Conservation (phyloP, 1,139 yeast species). For the Kurtzmaniella quercitrusa region DNA sequence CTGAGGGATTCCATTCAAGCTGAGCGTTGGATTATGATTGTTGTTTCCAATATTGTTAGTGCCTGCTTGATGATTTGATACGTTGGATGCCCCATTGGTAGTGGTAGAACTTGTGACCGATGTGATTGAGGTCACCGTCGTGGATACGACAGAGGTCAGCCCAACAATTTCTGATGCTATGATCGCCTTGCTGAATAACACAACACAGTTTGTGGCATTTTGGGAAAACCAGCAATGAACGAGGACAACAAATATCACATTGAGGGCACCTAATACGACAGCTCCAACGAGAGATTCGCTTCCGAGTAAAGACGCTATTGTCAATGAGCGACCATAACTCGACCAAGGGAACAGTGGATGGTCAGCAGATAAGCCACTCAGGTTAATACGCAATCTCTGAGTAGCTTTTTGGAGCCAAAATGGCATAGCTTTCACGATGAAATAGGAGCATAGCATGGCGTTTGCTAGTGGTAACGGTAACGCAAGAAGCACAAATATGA, state of each 20-base stretch:
- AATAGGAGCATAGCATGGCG: slow-evolving; percentile 32
- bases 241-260: slow-evolving; percentile 26
- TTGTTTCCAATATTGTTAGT: neutral
- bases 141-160: slow-evolving; percentile 19
- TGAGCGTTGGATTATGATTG: neutral
- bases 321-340: slow-evolving; percentile 10
- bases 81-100: neutral
- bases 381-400: slow-evolving; percentile 36
- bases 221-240: slow-evolving; percentile 30
- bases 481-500: slow-evolving; percentile 36
- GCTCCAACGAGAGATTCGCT: neutral
- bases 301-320: slow-evolving; percentile 10
- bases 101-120: slow-evolving; percentile 12
- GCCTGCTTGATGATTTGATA: too few relatives aligned
- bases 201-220: slow-evolving; percentile 33
- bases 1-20: neutral
- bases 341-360: slow-evolving; percentile 9
- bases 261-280: slow-evolving; percentile 15
- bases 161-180: slow-evolving; percentile 51
- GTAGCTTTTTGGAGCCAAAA: slow-evolving; percentile 38
- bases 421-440: slow-evolving; percentile 14
- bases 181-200: slow-evolving; percentile 46
- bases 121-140: slow-evolving; percentile 19
- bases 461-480: slow-evolving; percentile 42
- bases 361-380: slow-evolving; percentile 5